A percentile compares a stretch with the other conserved stretches of the same genome.
Conservation (phyloP, 192 early-diverging fungal genomes). For the Backusella psychrophila region DNA sequence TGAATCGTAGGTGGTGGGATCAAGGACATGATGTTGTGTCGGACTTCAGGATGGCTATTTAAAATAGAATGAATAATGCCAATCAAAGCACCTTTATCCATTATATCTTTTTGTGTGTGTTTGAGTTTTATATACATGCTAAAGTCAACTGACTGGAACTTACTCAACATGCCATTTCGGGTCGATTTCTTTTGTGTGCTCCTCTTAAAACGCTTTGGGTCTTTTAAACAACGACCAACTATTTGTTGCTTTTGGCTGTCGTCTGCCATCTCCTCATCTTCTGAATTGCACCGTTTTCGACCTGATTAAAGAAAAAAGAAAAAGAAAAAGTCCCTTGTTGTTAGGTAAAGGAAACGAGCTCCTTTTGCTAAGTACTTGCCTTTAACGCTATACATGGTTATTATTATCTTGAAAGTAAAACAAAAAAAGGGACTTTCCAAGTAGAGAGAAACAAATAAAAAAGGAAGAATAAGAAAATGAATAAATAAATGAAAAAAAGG, state of each 20-base stretch:
- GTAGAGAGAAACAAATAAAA: background rate
- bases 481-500: background rate
- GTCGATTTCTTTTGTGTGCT: background rate
- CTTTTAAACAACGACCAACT: background rate
- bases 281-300: constrained; percentile 28
- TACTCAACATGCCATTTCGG: background rate
- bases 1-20: constrained; percentile 86
- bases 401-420: background rate
- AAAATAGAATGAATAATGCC: constrained; percentile 69
- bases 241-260: background rate
- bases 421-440: background rate
- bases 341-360: background rate
- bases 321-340: background rate
- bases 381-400: background rate
- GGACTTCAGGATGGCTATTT: constrained; percentile 67
- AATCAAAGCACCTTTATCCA: constrained; percentile 73
- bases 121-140: background rate
- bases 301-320: background rate
- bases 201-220: background rate
- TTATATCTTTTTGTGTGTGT: constrained; percentile 29
- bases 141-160: background rate
- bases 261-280: constrained; percentile 38
- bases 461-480: background rate
- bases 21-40: constrained; percentile 62
- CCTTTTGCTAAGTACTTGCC: background rate